phyloP scores from a whole-genome alignment of 768 basidiomycete genomes.

The Kwoniella europaea region DNA sequence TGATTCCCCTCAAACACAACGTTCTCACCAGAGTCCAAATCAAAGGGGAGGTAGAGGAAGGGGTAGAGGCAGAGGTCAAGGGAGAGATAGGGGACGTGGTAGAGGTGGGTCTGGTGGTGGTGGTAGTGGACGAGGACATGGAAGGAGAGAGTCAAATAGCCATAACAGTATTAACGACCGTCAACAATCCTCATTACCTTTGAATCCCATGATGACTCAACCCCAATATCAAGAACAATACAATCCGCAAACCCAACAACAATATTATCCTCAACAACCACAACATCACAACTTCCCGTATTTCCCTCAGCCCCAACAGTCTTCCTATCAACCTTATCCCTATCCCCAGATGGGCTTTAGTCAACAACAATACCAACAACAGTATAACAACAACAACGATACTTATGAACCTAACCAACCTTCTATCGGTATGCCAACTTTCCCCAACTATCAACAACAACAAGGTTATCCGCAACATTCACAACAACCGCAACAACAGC shows the following conservation, averaged over 20 bases:
- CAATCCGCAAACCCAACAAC: slow-evolving; percentile 14
- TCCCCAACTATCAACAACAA: slow-evolving; percentile 12
- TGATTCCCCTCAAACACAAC: slow-evolving; percentile 6
- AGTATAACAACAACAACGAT: slow-evolving; percentile 11
- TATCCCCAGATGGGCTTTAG: not conserved
- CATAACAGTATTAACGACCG: not conserved
- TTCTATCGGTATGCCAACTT: slow-evolving; percentile 14
- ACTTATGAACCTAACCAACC: slow-evolving; percentile 23
- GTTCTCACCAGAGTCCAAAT: slow-evolving; percentile 9
- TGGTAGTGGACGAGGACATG: not conserved
- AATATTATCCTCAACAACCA: slow-evolving; percentile 11
- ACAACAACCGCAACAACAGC: slow-evolving; percentile 12
- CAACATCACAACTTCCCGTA: slow-evolving; percentile 11
- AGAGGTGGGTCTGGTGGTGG: slow-evolving; percentile 6
- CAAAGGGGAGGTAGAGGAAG: slow-evolving; percentile 27
- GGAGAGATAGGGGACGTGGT: slow-evolving; percentile 25
- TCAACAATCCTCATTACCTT: slow-evolving; percentile 22
- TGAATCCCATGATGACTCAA: slow-evolving; percentile 16
- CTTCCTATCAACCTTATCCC: slow-evolving; percentile 10
- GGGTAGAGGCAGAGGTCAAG: slow-evolving; percentile 29
- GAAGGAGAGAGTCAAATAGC: not conserved
- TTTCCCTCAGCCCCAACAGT: slow-evolving; percentile 10
- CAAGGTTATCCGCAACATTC: slow-evolving; percentile 6
- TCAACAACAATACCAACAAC: slow-evolving; percentile 16
- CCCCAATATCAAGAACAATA: slow-evolving; percentile 7